These are phyloP conservation scores for Camellia granthamiana DNA, from an alignment of 148 eudicot genomes.

Conservation along the genomic window DNA sequence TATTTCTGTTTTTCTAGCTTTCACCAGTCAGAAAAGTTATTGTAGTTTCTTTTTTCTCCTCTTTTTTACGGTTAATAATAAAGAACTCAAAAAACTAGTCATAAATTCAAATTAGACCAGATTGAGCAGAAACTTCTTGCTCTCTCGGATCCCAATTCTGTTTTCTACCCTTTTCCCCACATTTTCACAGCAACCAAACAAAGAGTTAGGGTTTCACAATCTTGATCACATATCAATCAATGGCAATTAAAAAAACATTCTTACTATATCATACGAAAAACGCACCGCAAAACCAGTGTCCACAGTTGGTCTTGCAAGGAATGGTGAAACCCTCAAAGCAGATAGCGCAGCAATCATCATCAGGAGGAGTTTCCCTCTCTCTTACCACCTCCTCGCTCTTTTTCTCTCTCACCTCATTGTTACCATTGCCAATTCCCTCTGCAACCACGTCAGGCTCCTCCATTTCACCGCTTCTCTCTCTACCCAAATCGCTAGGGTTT, in stretches of 20 bases:
- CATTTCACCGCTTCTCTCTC: neutral
- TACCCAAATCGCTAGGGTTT: too few species aligned
- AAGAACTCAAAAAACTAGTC: too few species aligned
- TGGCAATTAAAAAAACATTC: neutral
- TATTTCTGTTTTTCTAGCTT: too few species aligned
- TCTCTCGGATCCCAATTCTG: neutral
- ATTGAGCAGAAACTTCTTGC: neutral
- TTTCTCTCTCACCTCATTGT: neutral
- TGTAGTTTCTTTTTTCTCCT: too few species aligned
- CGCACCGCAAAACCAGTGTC: slow-evolving; percentile 40
- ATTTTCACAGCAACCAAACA: neutral
- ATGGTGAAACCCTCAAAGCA: slow-evolving; percentile 31
- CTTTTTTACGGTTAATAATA: too few species aligned
- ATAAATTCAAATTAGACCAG: too few species aligned
- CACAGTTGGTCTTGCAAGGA: slow-evolving; percentile 34
- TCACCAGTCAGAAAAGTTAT: too few species aligned
- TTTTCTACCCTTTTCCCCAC: neutral
- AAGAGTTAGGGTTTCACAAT: neutral
- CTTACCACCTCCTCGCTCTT: neutral
- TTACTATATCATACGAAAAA: neutral
- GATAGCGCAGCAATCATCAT: slow-evolving; percentile 36
- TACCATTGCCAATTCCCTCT: neutral
- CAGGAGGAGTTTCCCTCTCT: slow-evolving; percentile 21
- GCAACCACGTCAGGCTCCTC: neutral
- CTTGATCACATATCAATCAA: neutral